Base-by-base conservation (phyloP, 306 rosid species). In the Rubus idaeus region DNA sequence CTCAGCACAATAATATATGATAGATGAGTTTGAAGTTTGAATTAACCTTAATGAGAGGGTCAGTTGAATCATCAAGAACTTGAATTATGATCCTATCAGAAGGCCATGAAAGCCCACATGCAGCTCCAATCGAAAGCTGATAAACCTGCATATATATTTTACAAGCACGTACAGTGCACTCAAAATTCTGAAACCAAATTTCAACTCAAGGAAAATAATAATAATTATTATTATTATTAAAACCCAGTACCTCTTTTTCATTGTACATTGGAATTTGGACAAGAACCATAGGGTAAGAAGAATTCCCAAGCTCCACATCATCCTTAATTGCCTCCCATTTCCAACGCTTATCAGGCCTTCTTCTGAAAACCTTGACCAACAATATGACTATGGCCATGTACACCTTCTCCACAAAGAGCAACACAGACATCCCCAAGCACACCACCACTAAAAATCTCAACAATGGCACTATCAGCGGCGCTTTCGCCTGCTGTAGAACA, bases 371-470 rank as follows among this genome's bases (percentile, higher is more conserved):
- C 87, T 88, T 94, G 30, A 94, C 70, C 57, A 87, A 73, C 17
- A 80, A 20, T 9, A 94, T 89, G 49, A 89, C 89, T 30, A 94
- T 39, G 1, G 92, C 98, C 98, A 94, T 90, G 77, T 92, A 92
- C 47, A 94, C 89, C 73, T 89, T 87, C 77, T 94, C 98, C 30
- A 88, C 52, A 75, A 94, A 90, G 3, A 94, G 86, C 98, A 92
- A 89, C 60, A 86, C 5, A 2, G 97, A 94, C 98, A 92, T 90
- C 3, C 30, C 87, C 74, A 94, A 82, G 72, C 96, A 94, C 77
- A 80, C 70, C 50, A 16, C 35, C 66, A 94, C 91, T 66, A 77
- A 49, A 44, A 87, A 3, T 47, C 84, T 88, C 83, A 94, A 46
- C 73, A 87, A 1, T 12, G 97, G 98, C n/a, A 86, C 93, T 0